Conservation (phyloP, 2,329 filamentous ascomycete species). For the Periconia sp. region DNA sequence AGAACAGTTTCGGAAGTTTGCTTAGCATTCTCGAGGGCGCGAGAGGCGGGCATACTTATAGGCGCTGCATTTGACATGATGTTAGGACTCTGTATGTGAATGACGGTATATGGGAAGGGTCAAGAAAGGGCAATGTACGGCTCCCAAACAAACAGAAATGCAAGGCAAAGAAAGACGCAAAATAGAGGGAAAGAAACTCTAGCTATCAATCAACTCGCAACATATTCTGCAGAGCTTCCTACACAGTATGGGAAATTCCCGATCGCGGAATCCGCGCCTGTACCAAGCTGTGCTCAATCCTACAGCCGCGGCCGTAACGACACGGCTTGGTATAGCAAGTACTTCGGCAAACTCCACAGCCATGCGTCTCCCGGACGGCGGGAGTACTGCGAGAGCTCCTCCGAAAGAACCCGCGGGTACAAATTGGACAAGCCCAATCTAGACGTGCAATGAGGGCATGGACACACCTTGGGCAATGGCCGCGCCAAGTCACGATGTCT, state of each 20-base stretch:
- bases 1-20: conserved; percentile 43
- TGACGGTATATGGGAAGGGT: conserved; percentile 2
- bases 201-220: conserved; percentile 13
- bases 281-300: conserved; percentile 8
- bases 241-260: conserved; percentile 1
- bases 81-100: conserved; percentile 12
- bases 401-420: conserved; percentile 17
- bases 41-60: conserved; percentile 44
- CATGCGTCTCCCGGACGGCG: background rate
- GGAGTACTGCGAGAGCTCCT: too few species aligned
- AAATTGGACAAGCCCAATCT: too few species aligned
- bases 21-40: conserved; percentile 51
- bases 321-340: conserved; percentile 7
- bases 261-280: conserved; percentile 2
- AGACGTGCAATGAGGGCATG: too few species aligned
- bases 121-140: background rate
- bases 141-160: conserved; percentile 4
- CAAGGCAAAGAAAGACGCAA: conserved; percentile 2
- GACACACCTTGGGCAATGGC: conserved; percentile 12
- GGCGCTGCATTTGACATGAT: conserved; percentile 40
- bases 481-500: conserved; percentile 7
- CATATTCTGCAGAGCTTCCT: background rate
- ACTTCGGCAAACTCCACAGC: background rate
- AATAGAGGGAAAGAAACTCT: background rate
- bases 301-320: conserved; percentile 24